Percentiles rank a stretch among this genome's conserved stretches.
phyloP scores from a whole-genome alignment of 495 filamentous ascomycete species.

The Daldinia loculata region DNA sequence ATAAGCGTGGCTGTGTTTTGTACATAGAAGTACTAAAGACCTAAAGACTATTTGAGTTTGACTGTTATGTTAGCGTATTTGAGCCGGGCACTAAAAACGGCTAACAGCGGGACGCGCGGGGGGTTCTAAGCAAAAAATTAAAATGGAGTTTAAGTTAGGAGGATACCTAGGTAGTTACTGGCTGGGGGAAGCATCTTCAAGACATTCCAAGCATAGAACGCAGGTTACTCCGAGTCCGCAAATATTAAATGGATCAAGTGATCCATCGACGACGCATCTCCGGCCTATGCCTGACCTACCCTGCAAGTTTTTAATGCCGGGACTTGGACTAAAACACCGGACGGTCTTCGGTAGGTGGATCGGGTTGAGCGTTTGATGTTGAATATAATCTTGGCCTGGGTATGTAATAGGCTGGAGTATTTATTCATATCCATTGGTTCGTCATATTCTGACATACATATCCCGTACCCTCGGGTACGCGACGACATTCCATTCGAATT shows the following conservation, averaged over 20 bases:
- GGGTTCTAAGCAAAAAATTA: not conserved
- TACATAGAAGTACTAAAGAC: not conserved
- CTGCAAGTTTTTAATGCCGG: not conserved
- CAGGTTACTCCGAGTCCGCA: conserved; percentile 5
- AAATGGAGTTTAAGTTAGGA: too few relatives aligned
- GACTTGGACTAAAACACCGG: not conserved
- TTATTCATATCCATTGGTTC: not conserved
- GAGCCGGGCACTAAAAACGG: conserved; percentile 13
- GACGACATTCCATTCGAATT: not conserved
- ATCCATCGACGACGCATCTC: conserved; percentile 19
- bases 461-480: not conserved
- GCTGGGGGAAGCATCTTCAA: conserved; percentile 1
- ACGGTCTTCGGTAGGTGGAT: not conserved
- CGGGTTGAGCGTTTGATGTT: not conserved
- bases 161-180: too few relatives aligned
- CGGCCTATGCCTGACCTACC: conserved; percentile 6
- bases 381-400: not conserved
- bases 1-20: conserved; percentile 1
- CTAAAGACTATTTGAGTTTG: not conserved
- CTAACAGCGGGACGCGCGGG: conserved; percentile 30
- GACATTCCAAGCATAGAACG: not conserved
- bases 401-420: not conserved
- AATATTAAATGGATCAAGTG: conserved; percentile 22
- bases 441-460: conserved; percentile 18
- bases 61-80: conserved; percentile 5